Base-by-base conservation (phyloP, 495 filamentous ascomycete species). In the Glarea lozoyensis region DNA sequence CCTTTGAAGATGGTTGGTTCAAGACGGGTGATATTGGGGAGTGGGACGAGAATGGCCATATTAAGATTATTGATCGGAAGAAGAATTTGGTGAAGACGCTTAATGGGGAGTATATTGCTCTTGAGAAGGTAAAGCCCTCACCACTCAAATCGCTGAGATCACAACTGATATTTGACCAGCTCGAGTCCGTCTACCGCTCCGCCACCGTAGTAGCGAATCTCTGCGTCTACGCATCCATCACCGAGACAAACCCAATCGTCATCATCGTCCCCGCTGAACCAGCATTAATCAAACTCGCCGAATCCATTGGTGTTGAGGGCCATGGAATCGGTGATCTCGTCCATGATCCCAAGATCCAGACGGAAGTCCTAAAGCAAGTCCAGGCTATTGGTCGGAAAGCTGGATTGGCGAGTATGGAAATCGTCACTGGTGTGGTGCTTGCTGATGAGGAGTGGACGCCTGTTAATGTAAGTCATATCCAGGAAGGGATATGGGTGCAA, bases 361-460 rank as follows among this genome's bases (percentile, higher is more conserved):
- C 58, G 5, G 63, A 78, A 34, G 83, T 96, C 15, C 65, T 94
- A 40, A 80, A 77, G 62, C 80, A 94, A 59, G 70, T 98, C 30
- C 86, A 92, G 63, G 62, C 54, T 25, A 72, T 74, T 1, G 92
- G 89, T 27, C 77, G 73, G 48, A 72, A 78, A 25, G 86, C 82
- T 48, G 85, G 88, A 2, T 69, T 98, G 29, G 70, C 69, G 11
- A 79, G 82, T 13, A 86, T 93, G 46, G 92, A 98, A 67, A 85
- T 94, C 35, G 82, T 98, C 52, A 81, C 84, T 43, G 90, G 88
- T 51, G 88, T 95, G 12, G 86, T 94, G 10, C 58, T 98, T 55
- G 84, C 85, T 1, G 88, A 94, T 45, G 90, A 96, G 63, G 92
- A 98, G 62, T 98, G 92, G 92, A 95, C 84, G 18, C 84, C 92